Percentiles rank a stretch among this genome's conserved stretches.
Evolutionary conservation across 164 flowering plant species (phyloP).

Genomic region (Cinnamomum chago): DNA sequence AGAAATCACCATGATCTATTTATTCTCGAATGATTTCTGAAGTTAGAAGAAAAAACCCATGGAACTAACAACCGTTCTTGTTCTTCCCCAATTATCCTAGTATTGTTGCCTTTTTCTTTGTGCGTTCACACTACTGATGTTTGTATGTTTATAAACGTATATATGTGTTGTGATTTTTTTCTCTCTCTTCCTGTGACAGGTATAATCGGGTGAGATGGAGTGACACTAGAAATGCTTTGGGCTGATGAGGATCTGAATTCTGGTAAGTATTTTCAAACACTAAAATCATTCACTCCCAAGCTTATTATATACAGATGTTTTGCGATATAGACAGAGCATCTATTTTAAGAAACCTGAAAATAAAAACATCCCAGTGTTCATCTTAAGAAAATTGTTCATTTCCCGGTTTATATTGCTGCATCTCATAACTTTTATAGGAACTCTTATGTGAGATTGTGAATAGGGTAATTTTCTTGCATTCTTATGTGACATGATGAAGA

Average conservation of each 20-base stretch:
- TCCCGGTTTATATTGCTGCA: too few relatives aligned
- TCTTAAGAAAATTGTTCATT: too few relatives aligned
- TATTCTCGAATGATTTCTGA: background rate
- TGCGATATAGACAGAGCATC: too few relatives aligned
- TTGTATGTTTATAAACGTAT: background rate
- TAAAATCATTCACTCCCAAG: too few relatives aligned
- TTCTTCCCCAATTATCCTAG: background rate
- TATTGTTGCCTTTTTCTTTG: background rate
- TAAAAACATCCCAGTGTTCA: too few relatives aligned
- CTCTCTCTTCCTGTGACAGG: background rate
- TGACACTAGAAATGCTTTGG: too few relatives aligned
- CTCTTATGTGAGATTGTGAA: too few relatives aligned
- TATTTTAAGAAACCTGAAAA: too few relatives aligned
- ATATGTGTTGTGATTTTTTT: background rate
- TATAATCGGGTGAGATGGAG: background rate
- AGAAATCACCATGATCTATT: conserved; percentile 5
- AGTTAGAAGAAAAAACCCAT: background rate
- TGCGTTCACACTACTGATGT: background rate
- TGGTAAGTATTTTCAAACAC: background rate
- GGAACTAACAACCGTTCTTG: background rate
- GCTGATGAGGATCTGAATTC: background rate
- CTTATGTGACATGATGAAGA: too few relatives aligned
- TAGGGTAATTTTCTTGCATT: too few relatives aligned
- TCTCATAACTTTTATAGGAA: too few relatives aligned
- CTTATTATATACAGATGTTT: too few relatives aligned